A percentile compares a stretch with the other conserved stretches of the same genome.
Conservation (phyloP, 1,139 yeast species). For the Eremothecium cymbalariae region DNA sequence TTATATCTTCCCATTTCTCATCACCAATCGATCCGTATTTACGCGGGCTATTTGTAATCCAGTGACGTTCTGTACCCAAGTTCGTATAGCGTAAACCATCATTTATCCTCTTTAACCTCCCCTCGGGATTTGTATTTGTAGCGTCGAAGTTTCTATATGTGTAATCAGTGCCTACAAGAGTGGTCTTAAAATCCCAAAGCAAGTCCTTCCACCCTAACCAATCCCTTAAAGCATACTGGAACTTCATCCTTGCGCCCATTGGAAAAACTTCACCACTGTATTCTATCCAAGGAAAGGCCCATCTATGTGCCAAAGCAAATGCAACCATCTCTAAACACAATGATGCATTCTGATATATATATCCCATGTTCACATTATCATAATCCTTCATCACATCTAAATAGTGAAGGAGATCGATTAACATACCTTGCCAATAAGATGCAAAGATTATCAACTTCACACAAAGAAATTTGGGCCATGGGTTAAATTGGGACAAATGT, state of each 20-base stretch:
- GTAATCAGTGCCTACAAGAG: slow-evolving; percentile 69
- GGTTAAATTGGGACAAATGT: slow-evolving; percentile 73
- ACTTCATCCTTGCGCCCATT: slow-evolving; percentile 55
- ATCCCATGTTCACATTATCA: slow-evolving; percentile 38
- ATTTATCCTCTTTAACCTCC: slow-evolving; percentile 64
- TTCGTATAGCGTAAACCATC: slow-evolving; percentile 77
- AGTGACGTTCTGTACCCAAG: slow-evolving; percentile 74
- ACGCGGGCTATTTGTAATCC: slow-evolving; percentile 41
- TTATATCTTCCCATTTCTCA: slow-evolving; percentile 43
- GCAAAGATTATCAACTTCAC: slow-evolving; percentile 92
- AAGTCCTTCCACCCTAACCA: slow-evolving; percentile 70
- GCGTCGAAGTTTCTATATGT: slow-evolving; percentile 81
- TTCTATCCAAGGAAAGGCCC: slow-evolving; percentile 71
- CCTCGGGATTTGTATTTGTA: slow-evolving; percentile 59
- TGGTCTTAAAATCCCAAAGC: slow-evolving; percentile 63
- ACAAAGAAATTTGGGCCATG: slow-evolving; percentile 87
- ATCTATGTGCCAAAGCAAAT: slow-evolving; percentile 83
- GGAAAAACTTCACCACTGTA: slow-evolving; percentile 56
- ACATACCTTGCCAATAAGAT: slow-evolving; percentile 90
- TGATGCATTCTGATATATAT: slow-evolving; percentile 66
- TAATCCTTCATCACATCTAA: slow-evolving; percentile 41
- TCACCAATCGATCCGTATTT: slow-evolving; percentile 17
- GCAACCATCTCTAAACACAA: slow-evolving; percentile 78
- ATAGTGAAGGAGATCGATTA: slow-evolving; percentile 53
- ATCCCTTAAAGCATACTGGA: slow-evolving; percentile 61